Conservation (phyloP, 164 flowering plant genomes). For the Pachysandra terminalis region DNA sequence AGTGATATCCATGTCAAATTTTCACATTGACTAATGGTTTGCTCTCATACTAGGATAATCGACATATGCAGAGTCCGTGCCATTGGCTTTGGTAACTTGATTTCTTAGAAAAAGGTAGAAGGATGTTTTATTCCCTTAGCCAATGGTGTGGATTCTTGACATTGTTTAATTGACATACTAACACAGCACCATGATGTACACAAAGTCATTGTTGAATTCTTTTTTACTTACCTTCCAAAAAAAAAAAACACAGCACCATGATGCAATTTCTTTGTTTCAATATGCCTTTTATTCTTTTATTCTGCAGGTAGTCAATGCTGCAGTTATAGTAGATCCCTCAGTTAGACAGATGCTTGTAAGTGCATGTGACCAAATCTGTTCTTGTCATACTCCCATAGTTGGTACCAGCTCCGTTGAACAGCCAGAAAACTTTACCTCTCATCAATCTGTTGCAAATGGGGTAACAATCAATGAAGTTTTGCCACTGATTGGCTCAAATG, state of each 20-base stretch:
- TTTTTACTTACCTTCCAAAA: no score
- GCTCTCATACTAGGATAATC: neutral
- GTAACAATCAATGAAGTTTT: conserved; percentile 11
- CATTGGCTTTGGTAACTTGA: no score
- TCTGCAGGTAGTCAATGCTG: conserved; percentile 74
- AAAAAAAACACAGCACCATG: neutral
- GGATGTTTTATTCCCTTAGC: neutral
- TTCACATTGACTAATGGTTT: neutral
- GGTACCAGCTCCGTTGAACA: conserved; percentile 14
- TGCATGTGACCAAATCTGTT: conserved; percentile 54
- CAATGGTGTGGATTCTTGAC: neutral
- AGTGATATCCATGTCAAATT: neutral
- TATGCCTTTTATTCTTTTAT: neutral
- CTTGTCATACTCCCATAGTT: conserved; percentile 15
- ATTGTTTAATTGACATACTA: neutral
- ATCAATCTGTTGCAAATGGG: conserved; percentile 20
- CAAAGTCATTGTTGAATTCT: no score
- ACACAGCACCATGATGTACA: neutral
- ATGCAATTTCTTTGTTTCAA: neutral
- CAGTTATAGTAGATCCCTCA: conserved; percentile 84
- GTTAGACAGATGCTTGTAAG: conserved; percentile 54
- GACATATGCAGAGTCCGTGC: no score
- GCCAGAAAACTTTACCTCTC: conserved; percentile 13
- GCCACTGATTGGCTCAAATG: conserved; percentile 12
- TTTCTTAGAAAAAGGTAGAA: neutral